Evolutionary conservation across 352 stramenopile species (phyloP), one percentile per base, ranked within the genome.

Genomic region (Globisporangium sylvaticum): DNA sequence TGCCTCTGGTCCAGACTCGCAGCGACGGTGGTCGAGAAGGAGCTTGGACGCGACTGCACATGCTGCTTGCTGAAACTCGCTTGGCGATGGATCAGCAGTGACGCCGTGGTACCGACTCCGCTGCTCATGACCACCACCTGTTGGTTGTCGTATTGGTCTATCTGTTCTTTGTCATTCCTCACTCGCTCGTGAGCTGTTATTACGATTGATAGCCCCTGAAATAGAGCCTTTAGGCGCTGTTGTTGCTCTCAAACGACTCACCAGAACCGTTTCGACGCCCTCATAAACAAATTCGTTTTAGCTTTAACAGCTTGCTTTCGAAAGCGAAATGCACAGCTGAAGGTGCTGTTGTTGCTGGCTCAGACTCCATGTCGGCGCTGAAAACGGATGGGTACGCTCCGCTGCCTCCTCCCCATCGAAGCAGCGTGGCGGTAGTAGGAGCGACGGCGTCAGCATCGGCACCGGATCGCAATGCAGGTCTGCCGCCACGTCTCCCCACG

Each of bases 11-110:
- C n/a, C n/a, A n/a, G 20, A 72, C 76, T 29, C 42, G 83, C 77
- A 22, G 61, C 76, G 14, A 86, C 81, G 6, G 71, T 78, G 14
- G 74, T 48, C 8, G 77, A 69, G 56, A 85, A 88, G 10, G 69
- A 68, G 14, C 71, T 73, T 14, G 72, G 60, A 7, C 71, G 64
- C 48, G 63, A 18, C 31, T 58, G 67, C 3, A 50, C 58, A 65
- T 83, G 74, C 10, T 76, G 65, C 44, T 70, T 64, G 6, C 64
- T 61, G 24, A 73, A 80, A 12, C 29, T 80, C 34, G 77, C 76
- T 54, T 84, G 79, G 0, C 63, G 70, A 34, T 77, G 73, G 14
- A 84, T 62, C 50, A 87, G 61, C 34, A 74, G 73, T 18, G 75
- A 72, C n/a, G 75, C 55, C 31, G 70, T 75, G 29, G 67, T 44